Base-by-base conservation (phyloP, 148 eudicot species). In the Heliosperma pusillum region DNA sequence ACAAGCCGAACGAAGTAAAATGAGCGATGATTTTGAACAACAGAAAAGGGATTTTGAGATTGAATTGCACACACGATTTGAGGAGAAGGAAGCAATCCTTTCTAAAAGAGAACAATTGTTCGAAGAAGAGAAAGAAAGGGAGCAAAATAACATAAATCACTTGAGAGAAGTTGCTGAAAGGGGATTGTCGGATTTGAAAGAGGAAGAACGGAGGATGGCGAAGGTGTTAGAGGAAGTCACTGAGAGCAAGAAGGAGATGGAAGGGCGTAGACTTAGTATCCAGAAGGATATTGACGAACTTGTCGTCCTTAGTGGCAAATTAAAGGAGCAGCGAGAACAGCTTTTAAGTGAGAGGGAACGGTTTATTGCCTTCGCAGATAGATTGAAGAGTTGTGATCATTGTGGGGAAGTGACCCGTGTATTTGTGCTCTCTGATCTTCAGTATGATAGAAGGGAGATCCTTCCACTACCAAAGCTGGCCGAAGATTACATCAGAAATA, bases 301-400 rank as follows among this genome's bases (percentile, higher is more conserved):
- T 76, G 87, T 92, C 74, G 70, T 79, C 69, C 87, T 92, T 59
- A 95, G 94, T 70, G 72, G 82, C 74, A 95, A 90, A 79, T 74
- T 92, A 80, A 95, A 92, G 85, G 94, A 88, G 29, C 97, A 90
- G 71, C 86, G 99, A n/a, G 96, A 89, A 76, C 86, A 85, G n/a
- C 89, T 92, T 58, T 60, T 92, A 15, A 85, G 79, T 42, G 99
- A 95, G 86, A 87, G 97, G 82, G 96, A 89, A 65, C 86, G 92
- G 19, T 92, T 95, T 63, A 80, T 95, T 80, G 80, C 88, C 42
- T 90, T 92, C 86, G 90, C 85, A 73, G 90, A 90, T 78, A 88
- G 86, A 74, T 83, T 82, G 52, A 89, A 89, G 77, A 76, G 84
- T 77, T 92, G 97, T 81, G 83, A 80, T 76, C 77, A 68, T 20